phyloP scores from a whole-genome alignment of 257 asterid species.

The Fraxinus excelsior region DNA sequence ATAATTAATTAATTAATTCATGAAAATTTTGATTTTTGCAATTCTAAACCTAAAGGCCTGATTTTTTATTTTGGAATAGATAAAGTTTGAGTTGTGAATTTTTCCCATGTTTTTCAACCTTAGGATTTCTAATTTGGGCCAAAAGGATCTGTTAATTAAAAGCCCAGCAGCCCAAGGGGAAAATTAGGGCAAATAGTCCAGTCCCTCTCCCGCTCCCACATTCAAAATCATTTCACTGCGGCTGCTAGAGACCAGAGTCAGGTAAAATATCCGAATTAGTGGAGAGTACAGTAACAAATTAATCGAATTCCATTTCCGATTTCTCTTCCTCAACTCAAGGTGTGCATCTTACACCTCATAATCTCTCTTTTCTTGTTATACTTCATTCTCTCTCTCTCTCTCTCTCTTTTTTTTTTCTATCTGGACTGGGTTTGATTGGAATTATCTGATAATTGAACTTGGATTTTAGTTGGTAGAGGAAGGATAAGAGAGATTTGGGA shows the following conservation, averaged over 20 bases:
- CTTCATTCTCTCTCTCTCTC: neutral
- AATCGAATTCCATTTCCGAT: neutral
- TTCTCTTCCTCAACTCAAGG: neutral
- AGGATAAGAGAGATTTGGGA: neutral
- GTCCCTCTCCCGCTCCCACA: neutral
- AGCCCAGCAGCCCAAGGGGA: neutral
- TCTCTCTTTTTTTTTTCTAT: neutral
- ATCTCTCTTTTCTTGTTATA: neutral
- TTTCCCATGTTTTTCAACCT: too few species aligned
- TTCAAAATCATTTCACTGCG: constrained; percentile 1
- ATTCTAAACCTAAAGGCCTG: too few species aligned
- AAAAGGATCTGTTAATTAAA: neutral
- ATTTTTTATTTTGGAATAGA: too few species aligned
- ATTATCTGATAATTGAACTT: neutral
- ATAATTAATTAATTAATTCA: too few species aligned
- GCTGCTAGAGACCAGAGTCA: neutral
- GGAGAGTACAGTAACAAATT: neutral
- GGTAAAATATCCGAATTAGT: neutral
- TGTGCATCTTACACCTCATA: neutral
- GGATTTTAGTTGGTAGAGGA: neutral
- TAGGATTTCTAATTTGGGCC: too few species aligned
- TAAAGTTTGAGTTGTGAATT: too few species aligned
- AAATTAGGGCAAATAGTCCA: neutral
- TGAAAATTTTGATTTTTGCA: too few species aligned
- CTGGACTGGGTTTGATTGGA: neutral